Evolutionary conservation across 2,329 filamentous ascomycete species (phyloP).

Genomic region (Leptographium wingfieldii): DNA sequence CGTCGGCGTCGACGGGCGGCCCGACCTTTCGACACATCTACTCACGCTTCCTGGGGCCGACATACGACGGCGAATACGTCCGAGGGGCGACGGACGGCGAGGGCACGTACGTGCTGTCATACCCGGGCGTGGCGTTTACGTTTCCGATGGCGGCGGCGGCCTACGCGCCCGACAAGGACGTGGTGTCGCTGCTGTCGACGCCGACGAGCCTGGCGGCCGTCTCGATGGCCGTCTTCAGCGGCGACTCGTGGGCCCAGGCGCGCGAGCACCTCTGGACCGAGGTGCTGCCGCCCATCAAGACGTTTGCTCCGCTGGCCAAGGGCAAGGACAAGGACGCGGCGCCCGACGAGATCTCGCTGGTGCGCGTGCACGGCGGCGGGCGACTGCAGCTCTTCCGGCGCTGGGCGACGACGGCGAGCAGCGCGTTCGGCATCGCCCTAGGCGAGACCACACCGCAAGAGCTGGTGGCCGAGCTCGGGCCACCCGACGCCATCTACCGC

Average conservation of each 20-base stretch:
- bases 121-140: slow-evolving; percentile 86
- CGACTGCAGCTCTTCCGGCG: slow-evolving; percentile 66
- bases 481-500: slow-evolving; percentile 85
- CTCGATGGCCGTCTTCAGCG: slow-evolving; percentile 84
- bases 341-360: slow-evolving; percentile 79
- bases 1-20: slow-evolving; percentile 26
- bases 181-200: slow-evolving; percentile 74
- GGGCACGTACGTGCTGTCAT: slow-evolving; percentile 77
- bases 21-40: slow-evolving; percentile 85
- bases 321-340: slow-evolving; percentile 56
- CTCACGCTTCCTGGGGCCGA: slow-evolving; percentile 82
- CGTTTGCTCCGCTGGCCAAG: slow-evolving; percentile 52
- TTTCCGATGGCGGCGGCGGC: slow-evolving; percentile 65
- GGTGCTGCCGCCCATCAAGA: slow-evolving; percentile 59
- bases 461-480: slow-evolving; percentile 76
- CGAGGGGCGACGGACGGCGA: slow-evolving; percentile 23
- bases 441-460: slow-evolving; percentile 89
- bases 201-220: slow-evolving; percentile 62
- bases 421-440: slow-evolving; percentile 53
- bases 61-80: slow-evolving; percentile 87
- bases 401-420: slow-evolving; percentile 29
- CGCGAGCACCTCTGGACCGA: slow-evolving; percentile 66
- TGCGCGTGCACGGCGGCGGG: slow-evolving; percentile 67
- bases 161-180: slow-evolving; percentile 67
- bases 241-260: slow-evolving; percentile 80